These are phyloP conservation scores for Cladobotryum mycophilum DNA, from an alignment of 2,329 filamentous ascomycete genomes.

Conservation along the genomic window DNA sequence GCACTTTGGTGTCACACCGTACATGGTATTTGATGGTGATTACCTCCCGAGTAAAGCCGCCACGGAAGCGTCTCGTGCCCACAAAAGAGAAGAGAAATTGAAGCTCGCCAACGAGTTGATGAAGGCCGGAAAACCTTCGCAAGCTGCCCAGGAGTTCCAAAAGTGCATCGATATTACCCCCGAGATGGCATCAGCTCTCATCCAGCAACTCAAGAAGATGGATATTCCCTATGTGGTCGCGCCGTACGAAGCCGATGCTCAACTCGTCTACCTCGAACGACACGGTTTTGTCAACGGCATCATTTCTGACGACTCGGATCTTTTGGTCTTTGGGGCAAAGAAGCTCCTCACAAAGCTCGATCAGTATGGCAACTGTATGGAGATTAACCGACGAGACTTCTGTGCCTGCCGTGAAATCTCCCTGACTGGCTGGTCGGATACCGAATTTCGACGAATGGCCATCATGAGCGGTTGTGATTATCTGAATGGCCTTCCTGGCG, in stretches of 20 bases:
- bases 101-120: conserved; percentile 71
- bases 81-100: conserved; percentile 69
- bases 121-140: conserved; percentile 70
- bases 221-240: conserved; percentile 85
- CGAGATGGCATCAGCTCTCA: conserved; percentile 86
- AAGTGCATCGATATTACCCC: conserved; percentile 95
- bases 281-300: conserved; percentile 81
- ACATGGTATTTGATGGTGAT: conserved; percentile 93
- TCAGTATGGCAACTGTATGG: conserved; percentile 85
- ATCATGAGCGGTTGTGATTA: conserved; percentile 97
- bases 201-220: conserved; percentile 80
- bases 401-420: conserved; percentile 82
- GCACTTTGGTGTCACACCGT: conserved; percentile 90
- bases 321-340: conserved; percentile 91
- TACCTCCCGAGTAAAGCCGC: conserved; percentile 87
- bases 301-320: conserved; percentile 91
- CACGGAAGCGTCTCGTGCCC: conserved; percentile 74
- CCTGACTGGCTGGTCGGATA: conserved; percentile 84
- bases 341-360: conserved; percentile 89
- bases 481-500: conserved; percentile 72
- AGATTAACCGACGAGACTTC: conserved; percentile 86
- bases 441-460: conserved; percentile 88
- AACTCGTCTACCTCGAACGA: conserved; percentile 87
- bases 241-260: conserved; percentile 96
- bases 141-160: conserved; percentile 81